Base-by-base conservation (phyloP, 768 basidiomycete species). In the Tricholoma sp. region DNA sequence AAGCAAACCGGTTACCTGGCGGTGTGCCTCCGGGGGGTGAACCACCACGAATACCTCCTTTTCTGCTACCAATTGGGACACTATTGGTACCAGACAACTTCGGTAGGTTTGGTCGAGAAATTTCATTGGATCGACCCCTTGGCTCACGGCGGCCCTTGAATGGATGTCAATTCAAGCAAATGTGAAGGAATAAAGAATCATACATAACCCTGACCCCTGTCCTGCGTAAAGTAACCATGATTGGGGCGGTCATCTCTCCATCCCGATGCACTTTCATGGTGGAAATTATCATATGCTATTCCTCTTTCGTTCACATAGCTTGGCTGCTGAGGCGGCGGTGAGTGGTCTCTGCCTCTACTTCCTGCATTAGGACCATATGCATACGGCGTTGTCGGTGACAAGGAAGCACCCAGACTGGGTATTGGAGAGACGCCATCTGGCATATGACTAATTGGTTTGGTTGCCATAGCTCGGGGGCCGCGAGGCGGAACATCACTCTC, bases 41-140 rank as follows among this genome's bases (percentile, higher is more conserved):
- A 13, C 55, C 51, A 52, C 53, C 59, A 48, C 36, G 47, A 8
- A 50, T 60, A 17, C 45, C 32, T 4, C 53, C 59, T 36, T 57
- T 52, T 52, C 69, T 68, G 29, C 67, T 66, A 12, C 72, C 71
- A 17, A 76, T 72, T 0, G 75, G 75, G n/a, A 74, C 65, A 39
- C 65, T 73, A 54, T 78, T 76, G 0, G 73, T 68, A 2, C 73
- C 72, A 50, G 72, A 73, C 9, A 64, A 50, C 49, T 57, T 58
- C 28, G 55, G 55, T 6, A 59, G 42, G 17, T 59, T 51, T 49
- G 47, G 60, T 31, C 68, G 65, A 7, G 56, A 36, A 32, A 55
- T 56, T 36, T 70, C 69, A 18, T 59, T 62, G 1, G 57, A 48
- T 24, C 69, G 66, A n/a, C 62, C 58, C 42, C 66, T 62, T 29